Evolutionary conservation across 2,329 filamentous ascomycete species (phyloP), one percentile per base, ranked within the genome.

Genomic region (Fusarium penzigii): DNA sequence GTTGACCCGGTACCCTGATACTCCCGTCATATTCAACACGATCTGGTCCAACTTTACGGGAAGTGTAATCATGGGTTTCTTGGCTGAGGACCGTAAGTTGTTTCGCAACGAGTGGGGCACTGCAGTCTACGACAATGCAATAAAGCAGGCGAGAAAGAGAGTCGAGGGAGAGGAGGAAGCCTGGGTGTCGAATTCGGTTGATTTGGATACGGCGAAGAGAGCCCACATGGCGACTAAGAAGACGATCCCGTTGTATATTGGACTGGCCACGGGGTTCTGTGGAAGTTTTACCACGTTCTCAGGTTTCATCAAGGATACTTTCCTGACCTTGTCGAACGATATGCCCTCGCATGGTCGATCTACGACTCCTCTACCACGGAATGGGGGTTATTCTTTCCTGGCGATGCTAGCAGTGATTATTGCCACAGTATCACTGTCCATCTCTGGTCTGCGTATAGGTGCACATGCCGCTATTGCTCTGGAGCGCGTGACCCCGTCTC

Each of bases 251-350:
- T 77, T 96, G 1, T 96, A 95, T 67, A 88, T 96, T 52, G 92
- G 89, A 46, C 82, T 97, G 6, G 84, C 90, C 0, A 96, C 89
- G 0, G 93, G 89, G 11, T 94, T 94, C 70, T 96, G 91, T 65
- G 90, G 93, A 56, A 92, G 89, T 59, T 90, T 94, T 65, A 97
- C 92, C 0, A 92, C 88, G 10, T 96, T 96, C 71, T 96, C 92
- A 0, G 85, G 87, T 17, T 95, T 96, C 67, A 86, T 92, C 43
- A 82, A 89, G 7, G 92, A 96, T 63, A 73, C 80, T 13, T 96
- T 95, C 67, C 79, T 96, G 17, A 87, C 90, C 0, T 72, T 95
- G 16, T 86, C 89, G 5, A 94, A 96, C 66, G 81, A 88, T 57
- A 73, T 95, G 11, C 74, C 71, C 10, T 66, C 70, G 2, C 67